Conservation (phyloP, 1,284 basidiomycete species). For the Malassezia nana region DNA sequence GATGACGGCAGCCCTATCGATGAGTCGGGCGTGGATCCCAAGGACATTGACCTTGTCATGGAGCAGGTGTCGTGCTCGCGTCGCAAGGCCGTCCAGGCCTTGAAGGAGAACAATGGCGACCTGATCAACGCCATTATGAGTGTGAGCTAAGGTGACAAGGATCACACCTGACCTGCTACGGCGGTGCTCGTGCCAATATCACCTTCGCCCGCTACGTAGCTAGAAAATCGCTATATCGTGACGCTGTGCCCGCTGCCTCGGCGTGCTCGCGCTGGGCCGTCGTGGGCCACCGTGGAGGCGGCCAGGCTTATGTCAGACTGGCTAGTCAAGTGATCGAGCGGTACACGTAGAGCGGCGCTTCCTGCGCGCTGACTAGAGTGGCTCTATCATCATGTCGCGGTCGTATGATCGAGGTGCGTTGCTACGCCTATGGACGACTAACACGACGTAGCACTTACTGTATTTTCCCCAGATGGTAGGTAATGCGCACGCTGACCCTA, state of each 20-base stretch:
- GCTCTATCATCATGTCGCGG: conserved; percentile 20
- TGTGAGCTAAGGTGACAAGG: conserved; percentile 27
- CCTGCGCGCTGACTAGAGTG: not conserved
- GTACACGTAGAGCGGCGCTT: conserved; percentile 3
- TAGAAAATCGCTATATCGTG: not conserved
- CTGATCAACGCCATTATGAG: conserved; percentile 48
- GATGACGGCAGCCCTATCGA: conserved; percentile 49
- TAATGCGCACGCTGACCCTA: conserved; percentile 13
- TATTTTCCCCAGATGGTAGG: conserved; percentile 80
- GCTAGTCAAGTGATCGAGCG: conserved; percentile 13
- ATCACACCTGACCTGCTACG: not conserved
- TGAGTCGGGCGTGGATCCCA: conserved; percentile 60
- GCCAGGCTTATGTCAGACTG: not conserved
- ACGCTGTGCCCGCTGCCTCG: not conserved
- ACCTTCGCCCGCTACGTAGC: too few species aligned
- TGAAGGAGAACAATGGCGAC: conserved; percentile 47
- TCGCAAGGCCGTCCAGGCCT: conserved; percentile 48
- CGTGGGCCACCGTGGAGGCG: not conserved
- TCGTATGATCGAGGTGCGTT: conserved; percentile 37
- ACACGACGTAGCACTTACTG: conserved; percentile 61
- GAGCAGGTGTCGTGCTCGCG: conserved; percentile 55
- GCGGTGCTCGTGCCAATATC: too few species aligned
- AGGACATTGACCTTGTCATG: conserved; percentile 87
- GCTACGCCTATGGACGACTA: not conserved
- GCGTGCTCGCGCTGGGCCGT: not conserved